These are phyloP conservation scores for Conticribra weissflogii DNA, from an alignment of 108 stramenopile species.

Conservation along the genomic window DNA sequence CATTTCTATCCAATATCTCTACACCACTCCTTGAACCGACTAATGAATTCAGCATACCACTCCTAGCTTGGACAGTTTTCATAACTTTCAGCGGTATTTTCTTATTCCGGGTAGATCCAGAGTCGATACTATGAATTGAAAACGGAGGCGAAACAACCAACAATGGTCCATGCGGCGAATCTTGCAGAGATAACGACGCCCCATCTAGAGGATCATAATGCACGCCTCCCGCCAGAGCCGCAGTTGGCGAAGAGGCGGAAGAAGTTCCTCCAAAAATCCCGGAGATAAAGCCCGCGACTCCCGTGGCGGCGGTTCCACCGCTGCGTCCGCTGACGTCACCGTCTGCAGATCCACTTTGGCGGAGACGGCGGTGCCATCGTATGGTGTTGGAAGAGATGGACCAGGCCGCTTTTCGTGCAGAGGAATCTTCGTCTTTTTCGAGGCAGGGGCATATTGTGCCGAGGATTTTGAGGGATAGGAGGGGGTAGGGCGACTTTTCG, in stretches of 20 bases:
- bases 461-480: slow-evolving; percentile 36
- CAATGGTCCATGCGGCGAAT: slow-evolving; percentile 57
- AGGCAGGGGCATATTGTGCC: slow-evolving; percentile 73
- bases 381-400: slow-evolving; percentile 52
- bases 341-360: background rate
- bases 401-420: slow-evolving; percentile 60
- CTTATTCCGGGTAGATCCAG: background rate
- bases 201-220: slow-evolving; percentile 18
- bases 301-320: background rate
- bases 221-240: slow-evolving; percentile 3
- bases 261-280: slow-evolving; percentile 46
- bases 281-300: slow-evolving; percentile 47
- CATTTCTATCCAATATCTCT: slow-evolving; percentile 11
- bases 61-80: slow-evolving; percentile 23
- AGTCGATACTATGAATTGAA: too few relatives aligned
- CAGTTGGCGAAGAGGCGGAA: slow-evolving; percentile 5
- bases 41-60: slow-evolving; percentile 2
- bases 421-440: slow-evolving; percentile 65
- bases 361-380: slow-evolving; percentile 47
- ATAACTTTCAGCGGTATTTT: slow-evolving; percentile 26
- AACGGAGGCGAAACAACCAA: slow-evolving; percentile 50
- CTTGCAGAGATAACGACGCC: slow-evolving; percentile 33
- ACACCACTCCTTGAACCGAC: background rate
- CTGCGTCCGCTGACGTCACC: background rate
- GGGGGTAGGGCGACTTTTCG: slow-evolving; percentile 30